Conservation (phyloP, 495 filamentous ascomycete genomes). For the Penicillium tannophilum region DNA sequence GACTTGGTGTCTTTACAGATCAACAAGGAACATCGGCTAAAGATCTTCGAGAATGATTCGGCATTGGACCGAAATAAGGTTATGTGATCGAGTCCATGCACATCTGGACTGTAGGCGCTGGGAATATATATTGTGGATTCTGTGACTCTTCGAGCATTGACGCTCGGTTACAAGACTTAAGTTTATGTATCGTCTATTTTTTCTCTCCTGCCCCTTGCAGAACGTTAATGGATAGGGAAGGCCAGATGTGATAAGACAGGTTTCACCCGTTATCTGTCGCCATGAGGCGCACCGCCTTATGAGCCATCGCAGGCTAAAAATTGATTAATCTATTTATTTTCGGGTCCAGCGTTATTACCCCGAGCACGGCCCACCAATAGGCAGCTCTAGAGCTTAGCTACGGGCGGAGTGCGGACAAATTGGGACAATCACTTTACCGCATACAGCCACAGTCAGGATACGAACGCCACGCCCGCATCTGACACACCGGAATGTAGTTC, state of each 20-base stretch:
- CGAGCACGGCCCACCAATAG: background rate
- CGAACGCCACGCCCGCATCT: constrained; percentile 4
- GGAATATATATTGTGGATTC: background rate
- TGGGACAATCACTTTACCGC: background rate
- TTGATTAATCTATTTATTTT: background rate
- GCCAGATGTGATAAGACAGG: constrained; percentile 5
- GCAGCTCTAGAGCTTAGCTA: background rate
- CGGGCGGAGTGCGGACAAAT: background rate
- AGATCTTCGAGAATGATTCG: background rate
- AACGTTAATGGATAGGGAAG: background rate
- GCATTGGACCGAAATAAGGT: background rate
- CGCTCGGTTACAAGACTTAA: background rate
- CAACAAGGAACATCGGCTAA: background rate
- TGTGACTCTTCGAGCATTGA: background rate
- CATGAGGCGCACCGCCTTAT: background rate
- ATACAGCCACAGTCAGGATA: background rate
- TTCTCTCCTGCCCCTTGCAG: constrained; percentile 1
- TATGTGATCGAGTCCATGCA: background rate
- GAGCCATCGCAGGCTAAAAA: background rate
- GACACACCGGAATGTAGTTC: background rate
- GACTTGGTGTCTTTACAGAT: background rate
- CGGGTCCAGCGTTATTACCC: background rate
- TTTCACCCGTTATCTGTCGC: constrained; percentile 1
- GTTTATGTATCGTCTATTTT: background rate
- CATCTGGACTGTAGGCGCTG: background rate